Evolutionary conservation across 2,329 filamentous ascomycete species (phyloP), one percentile per base, ranked within the genome.

Genomic region (Harringtonia aguacate): DNA sequence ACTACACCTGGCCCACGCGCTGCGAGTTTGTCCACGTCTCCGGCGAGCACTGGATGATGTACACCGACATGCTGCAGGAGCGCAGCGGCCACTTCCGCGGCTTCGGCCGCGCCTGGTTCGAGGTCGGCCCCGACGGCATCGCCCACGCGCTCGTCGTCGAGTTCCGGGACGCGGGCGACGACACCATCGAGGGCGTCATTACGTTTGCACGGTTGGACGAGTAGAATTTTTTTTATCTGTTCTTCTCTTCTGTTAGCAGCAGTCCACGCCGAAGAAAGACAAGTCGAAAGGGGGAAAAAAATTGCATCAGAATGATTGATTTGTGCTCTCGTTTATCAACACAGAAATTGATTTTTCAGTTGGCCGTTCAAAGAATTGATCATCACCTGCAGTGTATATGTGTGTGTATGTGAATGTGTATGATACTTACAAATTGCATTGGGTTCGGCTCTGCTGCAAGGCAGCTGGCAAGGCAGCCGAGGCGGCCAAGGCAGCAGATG

Each of bases 341-440:
- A 78, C 69, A 53, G 58, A 56, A 49, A 54, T 64, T 77, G 50
- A 55, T 63, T 77, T 13, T 45, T 79, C 72, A 72, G 75, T 75
- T 77, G 75, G 75, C 74, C 73, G 75, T 79, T 79, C 74, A 65
- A 67, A 73, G 65, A 58, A 53, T 65, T 60, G 65, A 62, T 79
- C 74, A 79, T 79, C 74, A 76, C 64, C 48, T 49, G 46, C 40
- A 28, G 37, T 27, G 24, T 27, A 7, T 27, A 10, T 27, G 6
- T 27, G 24, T 27, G 7, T 27, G 24, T 27, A 6, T 27, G 24
- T 27, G n/a, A n/a, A n/a, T n/a, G n/a, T n/a, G n/a, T n/a, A n/a
- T n/a, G n/a, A n/a, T n/a, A n/a, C n/a, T n/a, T n/a, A n/a, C n/a
- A n/a, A n/a, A n/a, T n/a, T n/a, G n/a, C n/a, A n/a, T n/a, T n/a